Evolutionary conservation across 2,329 filamentous ascomycete species (phyloP), one percentile per base, ranked within the genome.

Genomic region (Endoconidiophora polonica): DNA sequence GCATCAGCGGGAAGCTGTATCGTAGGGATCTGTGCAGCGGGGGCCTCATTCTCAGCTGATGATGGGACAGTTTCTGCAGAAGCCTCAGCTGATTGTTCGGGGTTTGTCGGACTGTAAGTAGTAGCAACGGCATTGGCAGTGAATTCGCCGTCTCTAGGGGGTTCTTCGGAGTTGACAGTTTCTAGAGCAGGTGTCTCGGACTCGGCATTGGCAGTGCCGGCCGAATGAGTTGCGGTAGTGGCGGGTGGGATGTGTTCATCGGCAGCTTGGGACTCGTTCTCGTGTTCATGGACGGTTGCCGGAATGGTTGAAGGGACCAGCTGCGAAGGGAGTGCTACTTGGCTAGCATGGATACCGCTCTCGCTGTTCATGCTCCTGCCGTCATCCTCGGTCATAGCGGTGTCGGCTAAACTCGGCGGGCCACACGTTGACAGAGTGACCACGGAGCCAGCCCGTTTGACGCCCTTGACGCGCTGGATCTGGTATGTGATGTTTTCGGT

Each of bases 401-500:
- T 83, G 55, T 77, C 74, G 56, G 74, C 73, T 57, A 77, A 71
- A 59, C 74, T 77, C 41, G 74, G 72, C 12, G 73, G 69, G 47
- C 76, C 72, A 23, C 74, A 71, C 55, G 81, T 64, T 26, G 68
- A 68, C 16, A 66, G 68, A 6, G 72, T 68, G 7, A 71, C 70
- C 55, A 75, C 76, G 48, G 75, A 73, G 58, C 81, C 61, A 42
- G 57, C 59, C 58, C 82, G 77, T 57, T 86, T 77, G 9, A 62
- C 55, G 42, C 68, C 80, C 66, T 94, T 93, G 71, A 94, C 88
- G 67, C 88, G 81, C 67, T 96, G 91, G 56, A 98, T 77, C 67
- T 96, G 88, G 57, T 88, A 82, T 3, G 90, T 90, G 59, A 95
- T 86, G 59, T 84, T 79, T 64, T 98, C 91, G 41, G 94, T 94